These are phyloP conservation scores for Pseudogymnoascus sp. DNA, from an alignment of 2,329 filamentous ascomycete species.

Conservation along the genomic window DNA sequence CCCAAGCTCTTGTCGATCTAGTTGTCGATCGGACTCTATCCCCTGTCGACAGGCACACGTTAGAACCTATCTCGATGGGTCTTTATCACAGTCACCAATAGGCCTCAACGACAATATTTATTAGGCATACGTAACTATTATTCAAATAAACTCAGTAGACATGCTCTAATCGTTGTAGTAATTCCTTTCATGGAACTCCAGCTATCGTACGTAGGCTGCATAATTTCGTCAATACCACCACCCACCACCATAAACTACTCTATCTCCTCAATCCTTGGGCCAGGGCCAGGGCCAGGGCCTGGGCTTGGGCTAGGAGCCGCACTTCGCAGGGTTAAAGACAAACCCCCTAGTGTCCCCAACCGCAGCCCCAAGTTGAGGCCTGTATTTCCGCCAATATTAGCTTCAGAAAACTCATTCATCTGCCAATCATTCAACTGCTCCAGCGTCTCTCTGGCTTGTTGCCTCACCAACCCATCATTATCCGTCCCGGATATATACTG, in stretches of 20 bases:
- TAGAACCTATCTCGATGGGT: background rate
- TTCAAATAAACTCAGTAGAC: background rate
- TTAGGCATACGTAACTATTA: background rate
- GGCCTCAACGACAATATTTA: background rate
- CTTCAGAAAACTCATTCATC: conserved; percentile 43
- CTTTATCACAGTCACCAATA: background rate
- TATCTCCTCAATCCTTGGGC: conserved; percentile 52
- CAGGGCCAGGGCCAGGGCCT: conserved; percentile 31
- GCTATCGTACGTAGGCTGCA: background rate
- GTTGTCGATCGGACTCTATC: background rate
- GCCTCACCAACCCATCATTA: conserved; percentile 58
- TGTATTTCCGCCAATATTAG: conserved; percentile 19
- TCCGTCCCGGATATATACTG: conserved; percentile 59
- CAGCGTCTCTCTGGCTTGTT: conserved; percentile 59
- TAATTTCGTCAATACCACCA: background rate
- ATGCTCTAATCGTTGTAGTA: background rate
- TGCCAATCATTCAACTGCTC: conserved; percentile 60
- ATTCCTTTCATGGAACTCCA: background rate
- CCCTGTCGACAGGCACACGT: background rate
- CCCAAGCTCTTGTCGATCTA: background rate
- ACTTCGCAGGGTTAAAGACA: conserved; percentile 33
- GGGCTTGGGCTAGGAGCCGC: conserved; percentile 28
- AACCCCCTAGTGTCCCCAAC: conserved; percentile 36
- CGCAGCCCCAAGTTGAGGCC: conserved; percentile 22
- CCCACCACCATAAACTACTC: conserved; percentile 36